Evolutionary conservation across 257 asterid genomes (phyloP), one percentile per base, ranked within the genome.

Genomic region (Petunia axillaris): DNA sequence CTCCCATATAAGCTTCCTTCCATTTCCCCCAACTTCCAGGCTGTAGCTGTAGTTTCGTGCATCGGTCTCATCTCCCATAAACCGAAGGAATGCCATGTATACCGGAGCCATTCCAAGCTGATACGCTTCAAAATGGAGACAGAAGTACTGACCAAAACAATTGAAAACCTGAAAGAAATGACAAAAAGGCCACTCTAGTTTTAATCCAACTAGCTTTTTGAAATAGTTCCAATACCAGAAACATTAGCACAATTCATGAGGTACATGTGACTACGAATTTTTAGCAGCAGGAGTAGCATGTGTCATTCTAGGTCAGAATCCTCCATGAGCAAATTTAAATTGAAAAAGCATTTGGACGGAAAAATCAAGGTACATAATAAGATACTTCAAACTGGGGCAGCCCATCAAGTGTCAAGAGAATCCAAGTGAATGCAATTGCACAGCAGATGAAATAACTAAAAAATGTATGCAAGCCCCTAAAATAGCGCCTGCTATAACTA

Each of bases 21-120:
- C 97, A 53, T 92, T 93, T 4, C 97, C 97, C 58, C 98, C 96
- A 52, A 92, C 97, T 86, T 93, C 97, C 85, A 93, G 84, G 86
- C 98, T 92, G 88, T 92, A 93, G 89, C 93, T 89, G 82, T 89
- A 93, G 83, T 90, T 89, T 52, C 94, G 88, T 40, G 97, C 92
- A 25, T 93, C 93, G 81, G 84, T 86, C 83, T 93, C 98, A 3
- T 93, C 95, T 58, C 98, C 97, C 98, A 93, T 93, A 86, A 93
- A 93, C 15, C 97, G 95, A 6, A 93, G 97, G 82, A 93, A 93
- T 11, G 97, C 97, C 97, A 93, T 91, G 65, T 93, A 93, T 40
- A 93, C 98, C 1, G 98, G 95, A 6, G 95, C 95, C 97, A 91
- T 89, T 15, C 98, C 97, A 2, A 91, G 97, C 77, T 92, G 98